These are phyloP conservation scores for Sarcodon aspratus DNA, from an alignment of 768 basidiomycete genomes.

Conservation along the genomic window DNA sequence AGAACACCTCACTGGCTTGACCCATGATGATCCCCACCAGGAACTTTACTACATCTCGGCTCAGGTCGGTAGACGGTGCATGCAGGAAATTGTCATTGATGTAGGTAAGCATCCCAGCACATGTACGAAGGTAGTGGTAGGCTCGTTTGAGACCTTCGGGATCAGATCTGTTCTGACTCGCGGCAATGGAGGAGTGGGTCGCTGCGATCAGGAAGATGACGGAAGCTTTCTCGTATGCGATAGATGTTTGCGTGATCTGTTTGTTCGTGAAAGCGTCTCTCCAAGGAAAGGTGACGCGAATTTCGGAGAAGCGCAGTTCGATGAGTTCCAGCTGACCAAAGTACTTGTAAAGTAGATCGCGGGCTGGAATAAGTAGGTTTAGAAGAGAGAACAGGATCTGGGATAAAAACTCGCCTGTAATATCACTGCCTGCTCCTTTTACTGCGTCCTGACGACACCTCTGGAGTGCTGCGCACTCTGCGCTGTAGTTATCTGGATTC, in stretches of 20 bases:
- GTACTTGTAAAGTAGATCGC: constrained; percentile 97
- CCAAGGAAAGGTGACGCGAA: constrained; percentile 94
- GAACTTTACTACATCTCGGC: constrained; percentile 90
- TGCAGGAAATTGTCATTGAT: constrained; percentile 99
- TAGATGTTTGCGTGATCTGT: constrained; percentile 86
- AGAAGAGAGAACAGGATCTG: neutral
- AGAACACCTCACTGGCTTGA: constrained; percentile 93
- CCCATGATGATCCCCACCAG: constrained; percentile 80
- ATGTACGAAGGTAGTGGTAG: constrained; percentile 82
- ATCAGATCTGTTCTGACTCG: constrained; percentile 74
- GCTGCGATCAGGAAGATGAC: constrained; percentile 93
- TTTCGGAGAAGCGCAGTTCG: constrained; percentile 93
- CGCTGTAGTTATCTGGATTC: constrained; percentile 76
- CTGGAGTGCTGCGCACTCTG: constrained; percentile 78
- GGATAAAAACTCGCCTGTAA: constrained; percentile 52
- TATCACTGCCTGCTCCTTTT: constrained; percentile 89
- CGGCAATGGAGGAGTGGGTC: constrained; percentile 86
- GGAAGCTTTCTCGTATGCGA: constrained; percentile 97
- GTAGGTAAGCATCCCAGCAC: constrained; percentile 95
- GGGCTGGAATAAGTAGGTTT: constrained; percentile 31
- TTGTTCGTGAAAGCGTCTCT: constrained; percentile 95
- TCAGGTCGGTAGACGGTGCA: constrained; percentile 91
- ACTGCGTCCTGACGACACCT: constrained; percentile 94
- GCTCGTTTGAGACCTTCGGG: constrained; percentile 90
- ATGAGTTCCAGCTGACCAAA: constrained; percentile 97